These are phyloP conservation scores for Porpolomopsis calyptriformis DNA, from an alignment of 768 basidiomycete species.

Conservation along the genomic window DNA sequence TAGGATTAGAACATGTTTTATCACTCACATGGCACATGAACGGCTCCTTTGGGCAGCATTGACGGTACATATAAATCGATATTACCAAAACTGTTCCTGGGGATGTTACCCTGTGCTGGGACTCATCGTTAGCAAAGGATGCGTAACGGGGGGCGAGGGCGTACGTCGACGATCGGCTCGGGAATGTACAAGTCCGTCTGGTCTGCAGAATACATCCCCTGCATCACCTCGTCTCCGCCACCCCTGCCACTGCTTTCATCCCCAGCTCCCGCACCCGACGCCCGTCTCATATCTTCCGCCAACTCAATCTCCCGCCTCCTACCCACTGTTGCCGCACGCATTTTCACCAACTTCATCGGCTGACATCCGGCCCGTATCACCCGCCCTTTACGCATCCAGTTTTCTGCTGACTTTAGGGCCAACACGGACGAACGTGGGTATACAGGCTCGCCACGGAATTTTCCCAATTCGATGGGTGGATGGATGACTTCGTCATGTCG, in stretches of 20 bases:
- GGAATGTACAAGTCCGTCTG: slow-evolving; percentile 82
- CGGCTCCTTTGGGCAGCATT: slow-evolving; percentile 85
- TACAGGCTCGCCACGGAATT: slow-evolving; percentile 88
- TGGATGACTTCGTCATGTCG: slow-evolving; percentile 80
- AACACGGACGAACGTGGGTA: slow-evolving; percentile 79
- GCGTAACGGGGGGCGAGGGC: slow-evolving; percentile 18
- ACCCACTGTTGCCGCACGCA: slow-evolving; percentile 71
- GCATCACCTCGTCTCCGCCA: slow-evolving; percentile 62
- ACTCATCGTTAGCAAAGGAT: not conserved
- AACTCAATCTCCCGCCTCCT: slow-evolving; percentile 57
- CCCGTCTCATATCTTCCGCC: slow-evolving; percentile 31
- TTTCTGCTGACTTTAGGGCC: slow-evolving; percentile 83
- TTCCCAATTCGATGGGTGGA: slow-evolving; percentile 72
- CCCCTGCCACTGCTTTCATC: slow-evolving; percentile 21
- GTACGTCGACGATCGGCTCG: slow-evolving; percentile 73
- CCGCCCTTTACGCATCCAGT: slow-evolving; percentile 86
- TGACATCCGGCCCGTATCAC: slow-evolving; percentile 62
- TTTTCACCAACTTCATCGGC: slow-evolving; percentile 84
- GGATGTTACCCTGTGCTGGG: slow-evolving; percentile 66
- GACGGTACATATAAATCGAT: slow-evolving; percentile 91
- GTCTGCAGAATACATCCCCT: slow-evolving; percentile 73
- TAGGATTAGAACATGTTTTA: slow-evolving; percentile 6
- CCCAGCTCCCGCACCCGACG: slow-evolving; percentile 31
- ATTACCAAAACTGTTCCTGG: slow-evolving; percentile 94
- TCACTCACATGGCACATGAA: slow-evolving; percentile 81